A percentile compares a stretch with the other conserved stretches of the same genome.
Conservation (phyloP, 805 yeast species). For the Yamadazyma paraphyllophila region DNA sequence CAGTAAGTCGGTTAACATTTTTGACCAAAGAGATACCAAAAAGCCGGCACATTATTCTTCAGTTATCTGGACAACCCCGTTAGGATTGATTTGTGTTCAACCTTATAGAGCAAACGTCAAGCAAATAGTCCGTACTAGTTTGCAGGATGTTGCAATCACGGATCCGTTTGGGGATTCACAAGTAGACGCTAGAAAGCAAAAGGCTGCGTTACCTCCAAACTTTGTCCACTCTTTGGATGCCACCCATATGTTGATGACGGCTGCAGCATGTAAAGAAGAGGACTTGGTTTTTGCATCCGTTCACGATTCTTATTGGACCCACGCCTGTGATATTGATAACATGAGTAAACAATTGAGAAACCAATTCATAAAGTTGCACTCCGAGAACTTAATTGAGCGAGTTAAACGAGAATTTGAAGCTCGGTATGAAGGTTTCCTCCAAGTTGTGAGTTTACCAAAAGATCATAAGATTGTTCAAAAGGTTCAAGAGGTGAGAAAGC, state of each 20-base stretch:
- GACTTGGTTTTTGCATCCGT: conserved; percentile 86
- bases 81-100: conserved; percentile 94
- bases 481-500: conserved; percentile 49
- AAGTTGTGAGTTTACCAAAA: conserved; percentile 54
- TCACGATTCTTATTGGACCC: conserved; percentile 98
- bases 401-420: conserved; percentile 76
- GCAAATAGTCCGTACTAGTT: conserved; percentile 69
- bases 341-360: conserved; percentile 74
- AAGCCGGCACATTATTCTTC: conserved; percentile 73
- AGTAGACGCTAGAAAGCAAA: conserved; percentile 86
- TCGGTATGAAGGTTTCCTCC: conserved; percentile 72
- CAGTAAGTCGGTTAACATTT: conserved; percentile 61
- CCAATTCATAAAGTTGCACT: conserved; percentile 76
- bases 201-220: conserved; percentile 93
- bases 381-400: conserved; percentile 65
- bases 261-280: conserved; percentile 65
- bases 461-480: conserved; percentile 49
- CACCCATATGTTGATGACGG: conserved; percentile 91
- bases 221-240: conserved; percentile 95
- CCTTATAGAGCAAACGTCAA: conserved; percentile 78
- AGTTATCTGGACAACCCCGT: conserved; percentile 97
- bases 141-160: conserved; percentile 81
- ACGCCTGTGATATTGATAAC: conserved; percentile 74
- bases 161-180: conserved; percentile 85
- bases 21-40: conserved; percentile 45